These are phyloP conservation scores for Bruguiera hainesii DNA, from an alignment of 441 rosid genomes.

Conservation along the genomic window DNA sequence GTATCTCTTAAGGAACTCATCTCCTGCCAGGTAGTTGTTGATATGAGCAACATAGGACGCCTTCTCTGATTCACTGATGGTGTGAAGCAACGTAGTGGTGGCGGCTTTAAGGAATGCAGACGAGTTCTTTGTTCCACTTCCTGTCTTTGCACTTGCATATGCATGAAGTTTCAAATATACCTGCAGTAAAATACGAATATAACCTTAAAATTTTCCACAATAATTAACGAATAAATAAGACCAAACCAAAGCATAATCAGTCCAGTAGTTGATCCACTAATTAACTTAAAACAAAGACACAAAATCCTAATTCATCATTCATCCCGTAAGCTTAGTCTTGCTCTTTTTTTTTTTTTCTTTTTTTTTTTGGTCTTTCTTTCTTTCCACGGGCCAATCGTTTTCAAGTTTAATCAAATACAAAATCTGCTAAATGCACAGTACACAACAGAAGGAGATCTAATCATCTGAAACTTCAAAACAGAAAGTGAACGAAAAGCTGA, in stretches of 20 bases:
- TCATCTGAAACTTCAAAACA: background rate
- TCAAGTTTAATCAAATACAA: background rate
- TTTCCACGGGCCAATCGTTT: background rate
- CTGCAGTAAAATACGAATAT: conserved; percentile 32
- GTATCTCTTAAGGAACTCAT: conserved; percentile 63
- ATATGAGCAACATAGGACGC: conserved; percentile 89
- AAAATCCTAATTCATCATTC: too few species aligned
- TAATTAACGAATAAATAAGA: background rate
- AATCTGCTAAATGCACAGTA: background rate
- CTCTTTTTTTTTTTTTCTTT: too few species aligned
- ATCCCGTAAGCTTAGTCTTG: too few species aligned
- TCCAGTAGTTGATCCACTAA: background rate
- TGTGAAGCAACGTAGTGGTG: conserved; percentile 85
- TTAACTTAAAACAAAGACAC: too few species aligned
- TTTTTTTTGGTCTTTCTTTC: too few species aligned
- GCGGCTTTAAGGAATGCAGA: conserved; percentile 93
- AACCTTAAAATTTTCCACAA: conserved; percentile 6
- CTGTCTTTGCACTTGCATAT: conserved; percentile 70
- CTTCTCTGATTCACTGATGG: conserved; percentile 87
- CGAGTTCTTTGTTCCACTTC: conserved; percentile 62
- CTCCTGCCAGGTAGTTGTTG: conserved; percentile 78
- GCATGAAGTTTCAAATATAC: conserved; percentile 82
- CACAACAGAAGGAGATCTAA: background rate
- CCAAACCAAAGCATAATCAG: too few species aligned
- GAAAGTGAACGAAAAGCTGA: conserved; percentile 14